Conservation (phyloP, 345 rosid genomes). For the Aegle marmelos region DNA sequence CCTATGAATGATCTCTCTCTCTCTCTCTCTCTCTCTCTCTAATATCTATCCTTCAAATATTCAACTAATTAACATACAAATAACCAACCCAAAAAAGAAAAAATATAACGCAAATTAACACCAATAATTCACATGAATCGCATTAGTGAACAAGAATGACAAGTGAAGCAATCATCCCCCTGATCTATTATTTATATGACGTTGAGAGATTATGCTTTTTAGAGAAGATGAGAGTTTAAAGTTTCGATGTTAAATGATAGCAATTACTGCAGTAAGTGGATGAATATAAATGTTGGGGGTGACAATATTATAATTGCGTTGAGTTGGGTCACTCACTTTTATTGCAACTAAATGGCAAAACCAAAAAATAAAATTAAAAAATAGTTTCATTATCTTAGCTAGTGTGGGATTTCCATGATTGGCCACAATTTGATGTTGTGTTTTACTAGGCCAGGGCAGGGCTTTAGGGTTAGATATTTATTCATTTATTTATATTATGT, state of each 20-base stretch:
- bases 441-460: conserved; percentile 7
- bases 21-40: background rate
- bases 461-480: conserved; percentile 3
- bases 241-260: background rate
- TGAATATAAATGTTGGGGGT: background rate
- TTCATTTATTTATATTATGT: background rate
- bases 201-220: background rate
- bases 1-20: too few species aligned
- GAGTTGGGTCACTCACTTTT: background rate
- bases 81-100: too few species aligned
- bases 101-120: background rate
- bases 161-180: too few species aligned
- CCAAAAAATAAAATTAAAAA: background rate
- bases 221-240: background rate
- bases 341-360: background rate
- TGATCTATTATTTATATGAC: background rate
- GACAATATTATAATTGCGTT: background rate
- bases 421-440: background rate
- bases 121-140: background rate
- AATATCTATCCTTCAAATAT: background rate
- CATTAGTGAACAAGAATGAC: background rate
- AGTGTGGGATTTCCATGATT: conserved; percentile 6
- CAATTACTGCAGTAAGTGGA: background rate
- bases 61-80: background rate
- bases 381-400: background rate